Evolutionary conservation across 345 rosid genomes (phyloP).

Genomic region (Pistacia atlantica): DNA sequence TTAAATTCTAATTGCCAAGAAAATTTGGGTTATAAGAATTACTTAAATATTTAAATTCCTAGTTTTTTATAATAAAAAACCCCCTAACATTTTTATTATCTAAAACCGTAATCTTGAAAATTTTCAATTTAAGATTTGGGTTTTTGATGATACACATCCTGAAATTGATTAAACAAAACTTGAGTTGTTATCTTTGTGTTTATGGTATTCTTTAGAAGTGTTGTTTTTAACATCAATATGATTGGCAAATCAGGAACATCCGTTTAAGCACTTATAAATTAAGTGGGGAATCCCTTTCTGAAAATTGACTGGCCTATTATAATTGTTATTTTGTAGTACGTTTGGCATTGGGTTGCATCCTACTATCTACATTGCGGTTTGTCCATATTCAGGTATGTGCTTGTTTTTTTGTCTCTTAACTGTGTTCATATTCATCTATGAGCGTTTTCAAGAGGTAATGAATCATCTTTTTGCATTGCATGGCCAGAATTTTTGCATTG

Average conservation of each 20-base stretch:
- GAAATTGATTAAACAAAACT: no score
- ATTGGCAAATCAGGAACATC: neutral
- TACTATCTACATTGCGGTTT: slow-evolving; percentile 68
- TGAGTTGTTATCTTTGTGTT: neutral
- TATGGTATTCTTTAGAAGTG: neutral
- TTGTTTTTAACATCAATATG: neutral
- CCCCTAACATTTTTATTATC: no score
- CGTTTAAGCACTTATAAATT: no score
- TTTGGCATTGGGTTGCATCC: slow-evolving; percentile 73
- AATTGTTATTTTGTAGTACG: slow-evolving; percentile 60
- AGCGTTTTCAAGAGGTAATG: neutral
- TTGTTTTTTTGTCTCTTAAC: slow-evolving; percentile 2
- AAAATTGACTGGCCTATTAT: slow-evolving; percentile 8
- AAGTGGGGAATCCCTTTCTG: neutral
- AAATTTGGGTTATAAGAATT: neutral
- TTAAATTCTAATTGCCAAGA: neutral
- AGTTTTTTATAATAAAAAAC: neutral
- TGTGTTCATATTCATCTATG: neutral
- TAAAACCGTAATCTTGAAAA: no score
- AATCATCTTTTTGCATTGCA: neutral
- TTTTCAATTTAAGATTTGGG: no score
- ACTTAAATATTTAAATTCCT: neutral
- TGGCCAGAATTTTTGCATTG: neutral
- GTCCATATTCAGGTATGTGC: slow-evolving; percentile 77
- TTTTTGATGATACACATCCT: no score